These are phyloP conservation scores for Nasturtium officinale DNA, from an alignment of 345 rosid genomes.

Conservation along the genomic window DNA sequence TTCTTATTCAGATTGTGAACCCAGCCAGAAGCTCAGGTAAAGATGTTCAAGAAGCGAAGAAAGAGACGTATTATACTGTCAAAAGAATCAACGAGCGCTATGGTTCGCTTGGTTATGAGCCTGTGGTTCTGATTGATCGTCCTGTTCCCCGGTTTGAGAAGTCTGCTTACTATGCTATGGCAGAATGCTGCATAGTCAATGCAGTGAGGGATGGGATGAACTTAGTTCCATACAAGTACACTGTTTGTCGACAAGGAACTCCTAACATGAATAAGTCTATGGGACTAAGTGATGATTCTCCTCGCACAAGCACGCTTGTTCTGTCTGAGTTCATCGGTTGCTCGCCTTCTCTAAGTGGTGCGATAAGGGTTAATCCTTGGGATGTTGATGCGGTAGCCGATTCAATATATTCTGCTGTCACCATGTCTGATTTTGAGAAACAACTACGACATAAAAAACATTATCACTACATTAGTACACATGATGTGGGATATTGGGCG, in stretches of 20 bases:
- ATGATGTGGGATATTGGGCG: slow-evolving; percentile 68
- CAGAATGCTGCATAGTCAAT: slow-evolving; percentile 57
- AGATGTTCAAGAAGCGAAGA: slow-evolving; percentile 52
- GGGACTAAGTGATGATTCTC: slow-evolving; percentile 43
- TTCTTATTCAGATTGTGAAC: slow-evolving; percentile 52
- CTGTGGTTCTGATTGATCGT: slow-evolving; percentile 54
- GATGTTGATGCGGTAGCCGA: slow-evolving; percentile 53
- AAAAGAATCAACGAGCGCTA: slow-evolving; percentile 48
- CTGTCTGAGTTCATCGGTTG: slow-evolving; percentile 59
- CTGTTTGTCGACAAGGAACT: slow-evolving; percentile 53
- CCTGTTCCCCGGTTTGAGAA: slow-evolving; percentile 51
- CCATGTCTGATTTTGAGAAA: slow-evolving; percentile 51
- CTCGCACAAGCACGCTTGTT: slow-evolving; percentile 52
- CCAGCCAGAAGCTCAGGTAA: slow-evolving; percentile 57
- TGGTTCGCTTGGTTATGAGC: slow-evolving; percentile 49
- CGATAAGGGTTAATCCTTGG: slow-evolving; percentile 59
- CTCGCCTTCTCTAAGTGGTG: slow-evolving; percentile 59
- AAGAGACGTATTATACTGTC: slow-evolving; percentile 47
- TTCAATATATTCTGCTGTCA: slow-evolving; percentile 44
- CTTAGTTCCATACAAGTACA: slow-evolving; percentile 56
- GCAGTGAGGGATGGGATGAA: slow-evolving; percentile 62
- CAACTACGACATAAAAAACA: slow-evolving; percentile 49
- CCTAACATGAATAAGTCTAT: slow-evolving; percentile 41
- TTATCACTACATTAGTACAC: slow-evolving; percentile 57
- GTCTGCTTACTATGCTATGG: slow-evolving; percentile 58